These are phyloP conservation scores for Metschnikowia cerradonensis DNA, from an alignment of 805 yeast genomes.

Conservation along the genomic window DNA sequence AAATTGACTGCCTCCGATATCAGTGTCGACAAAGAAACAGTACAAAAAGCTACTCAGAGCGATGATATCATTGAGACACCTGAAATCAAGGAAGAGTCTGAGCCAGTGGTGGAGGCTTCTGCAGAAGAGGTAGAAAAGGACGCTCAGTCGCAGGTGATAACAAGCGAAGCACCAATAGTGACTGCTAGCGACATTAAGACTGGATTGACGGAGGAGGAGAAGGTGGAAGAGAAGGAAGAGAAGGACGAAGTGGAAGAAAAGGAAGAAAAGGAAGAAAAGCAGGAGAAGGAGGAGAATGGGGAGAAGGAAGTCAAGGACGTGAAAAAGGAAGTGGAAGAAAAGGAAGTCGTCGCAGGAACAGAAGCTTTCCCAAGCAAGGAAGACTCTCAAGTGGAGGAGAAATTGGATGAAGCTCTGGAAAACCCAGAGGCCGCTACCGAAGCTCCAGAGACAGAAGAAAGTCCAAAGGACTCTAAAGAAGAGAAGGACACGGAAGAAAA, in stretches of 20 bases:
- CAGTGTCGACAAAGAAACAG: background rate
- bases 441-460: background rate
- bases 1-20: constrained; percentile 6
- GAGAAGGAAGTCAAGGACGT: background rate
- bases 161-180: constrained; percentile 3
- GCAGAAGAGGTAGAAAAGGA: constrained; percentile 18
- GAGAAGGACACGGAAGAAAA: background rate
- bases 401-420: background rate
- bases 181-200: background rate
- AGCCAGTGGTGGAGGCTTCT: constrained; percentile 1
- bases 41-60: background rate
- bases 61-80: background rate
- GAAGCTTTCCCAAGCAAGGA: background rate
- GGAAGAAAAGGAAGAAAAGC: constrained; percentile 5
- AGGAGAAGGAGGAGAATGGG: constrained; percentile 4
- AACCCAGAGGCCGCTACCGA: background rate
- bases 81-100: background rate
- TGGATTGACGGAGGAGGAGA: background rate
- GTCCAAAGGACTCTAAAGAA: background rate
- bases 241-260: constrained; percentile 6
- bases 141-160: constrained; percentile 13
- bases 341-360: background rate
- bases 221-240: constrained; percentile 4
- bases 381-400: background rate
- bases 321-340: background rate